phyloP scores from a whole-genome alignment of 805 yeast genomes.

The Diddensiella transvaalensis region DNA sequence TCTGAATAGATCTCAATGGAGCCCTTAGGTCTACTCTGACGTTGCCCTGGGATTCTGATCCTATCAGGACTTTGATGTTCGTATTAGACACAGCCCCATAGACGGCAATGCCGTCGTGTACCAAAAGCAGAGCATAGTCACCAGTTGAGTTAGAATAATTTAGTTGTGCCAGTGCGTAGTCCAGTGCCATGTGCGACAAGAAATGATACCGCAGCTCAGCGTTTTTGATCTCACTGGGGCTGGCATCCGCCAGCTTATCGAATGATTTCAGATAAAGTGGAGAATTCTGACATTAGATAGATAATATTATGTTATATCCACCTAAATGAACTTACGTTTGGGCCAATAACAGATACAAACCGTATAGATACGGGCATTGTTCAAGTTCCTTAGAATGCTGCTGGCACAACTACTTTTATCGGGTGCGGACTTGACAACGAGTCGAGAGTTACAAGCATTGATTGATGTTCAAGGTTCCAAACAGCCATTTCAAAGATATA shows the following conservation, averaged over 20 bases:
- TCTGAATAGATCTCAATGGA: slow-evolving; percentile 26
- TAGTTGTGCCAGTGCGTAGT: slow-evolving; percentile 29
- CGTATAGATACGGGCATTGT: slow-evolving; percentile 23
- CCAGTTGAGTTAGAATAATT: slow-evolving; percentile 17
- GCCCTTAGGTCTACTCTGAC: slow-evolving; percentile 20
- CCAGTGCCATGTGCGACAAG: slow-evolving; percentile 37
- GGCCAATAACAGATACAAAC: slow-evolving; percentile 26
- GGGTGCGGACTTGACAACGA: no score
- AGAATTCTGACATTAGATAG: slow-evolving; percentile 18
- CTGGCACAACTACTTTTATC: not conserved
- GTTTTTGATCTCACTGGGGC: slow-evolving; percentile 5
- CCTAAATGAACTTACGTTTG: slow-evolving; percentile 20
- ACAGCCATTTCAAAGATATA: slow-evolving; percentile 21
- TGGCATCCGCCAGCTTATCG: slow-evolving; percentile 8
- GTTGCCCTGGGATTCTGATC: slow-evolving; percentile 28
- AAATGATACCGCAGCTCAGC: slow-evolving; percentile 30
- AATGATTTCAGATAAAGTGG: slow-evolving; percentile 24
- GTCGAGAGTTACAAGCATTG: no score
- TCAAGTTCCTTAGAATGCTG: not conserved
- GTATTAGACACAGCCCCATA: slow-evolving; percentile 36
- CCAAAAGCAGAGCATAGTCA: slow-evolving; percentile 27
- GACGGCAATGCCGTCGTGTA: slow-evolving; percentile 37
- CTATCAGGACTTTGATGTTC: slow-evolving; percentile 31
- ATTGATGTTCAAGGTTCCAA: slow-evolving; percentile 29
- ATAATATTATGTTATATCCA: not conserved